Conservation (phyloP, 1,284 basidiomycete genomes). For the Rhodotorula sp. region DNA sequence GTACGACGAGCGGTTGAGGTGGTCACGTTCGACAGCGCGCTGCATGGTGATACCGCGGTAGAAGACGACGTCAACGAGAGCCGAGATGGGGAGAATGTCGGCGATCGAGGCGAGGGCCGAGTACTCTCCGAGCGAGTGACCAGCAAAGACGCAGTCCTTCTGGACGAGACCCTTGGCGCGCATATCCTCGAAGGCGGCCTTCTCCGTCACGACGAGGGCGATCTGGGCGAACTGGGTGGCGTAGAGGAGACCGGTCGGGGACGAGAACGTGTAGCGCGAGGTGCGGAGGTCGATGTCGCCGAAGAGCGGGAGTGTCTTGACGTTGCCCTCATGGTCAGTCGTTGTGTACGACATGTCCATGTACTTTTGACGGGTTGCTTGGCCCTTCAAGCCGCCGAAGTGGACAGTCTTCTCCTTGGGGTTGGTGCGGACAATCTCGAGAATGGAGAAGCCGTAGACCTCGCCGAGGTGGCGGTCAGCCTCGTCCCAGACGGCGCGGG, state of each 20-base stretch:
- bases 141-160: slow-evolving; percentile 86
- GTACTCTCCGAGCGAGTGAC: slow-evolving; percentile 97
- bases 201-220: slow-evolving; percentile 91
- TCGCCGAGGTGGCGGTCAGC: slow-evolving; percentile 90
- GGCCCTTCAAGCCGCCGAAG: slow-evolving; percentile 98
- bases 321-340: slow-evolving; percentile 88
- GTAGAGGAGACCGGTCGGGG: slow-evolving; percentile 89
- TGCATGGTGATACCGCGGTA: slow-evolving; percentile 99
- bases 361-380: slow-evolving; percentile 94
- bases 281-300: slow-evolving; percentile 77
- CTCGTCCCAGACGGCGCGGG: slow-evolving; percentile 93
- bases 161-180: slow-evolving; percentile 92
- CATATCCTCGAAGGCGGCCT: slow-evolving; percentile 95
- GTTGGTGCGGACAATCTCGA: slow-evolving; percentile 95
- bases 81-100: slow-evolving; percentile 88
- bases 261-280: slow-evolving; percentile 93
- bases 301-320: slow-evolving; percentile 91
- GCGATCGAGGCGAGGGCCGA: slow-evolving; percentile 96
- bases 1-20: slow-evolving; percentile 88
- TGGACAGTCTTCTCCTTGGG: slow-evolving; percentile 97
- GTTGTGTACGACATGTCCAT: slow-evolving; percentile 99
- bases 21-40: slow-evolving; percentile 91
- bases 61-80: slow-evolving; percentile 91
- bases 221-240: slow-evolving; percentile 99
- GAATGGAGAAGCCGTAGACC: slow-evolving; percentile 95